Evolutionary conservation across 768 basidiomycete species (phyloP).

Genomic region (Gelatoporia subvermispora): DNA sequence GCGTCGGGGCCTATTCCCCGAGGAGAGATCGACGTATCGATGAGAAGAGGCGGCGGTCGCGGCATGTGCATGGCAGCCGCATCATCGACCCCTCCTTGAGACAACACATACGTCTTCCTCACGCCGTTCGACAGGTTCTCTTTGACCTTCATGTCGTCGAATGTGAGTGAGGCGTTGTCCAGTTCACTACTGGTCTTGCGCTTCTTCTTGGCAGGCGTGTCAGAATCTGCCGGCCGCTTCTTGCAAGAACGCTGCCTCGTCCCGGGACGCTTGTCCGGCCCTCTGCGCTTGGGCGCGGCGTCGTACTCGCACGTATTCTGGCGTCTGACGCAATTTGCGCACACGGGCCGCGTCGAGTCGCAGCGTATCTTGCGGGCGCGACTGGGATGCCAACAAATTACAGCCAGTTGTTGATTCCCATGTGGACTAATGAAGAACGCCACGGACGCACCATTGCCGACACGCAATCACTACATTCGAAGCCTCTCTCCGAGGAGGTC

Average conservation of each 20-base stretch:
- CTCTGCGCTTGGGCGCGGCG: slow-evolving; percentile 72
- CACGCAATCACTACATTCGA: slow-evolving; percentile 78
- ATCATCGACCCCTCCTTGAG: slow-evolving; percentile 15
- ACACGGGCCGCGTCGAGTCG: slow-evolving; percentile 76
- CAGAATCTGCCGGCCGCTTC: slow-evolving; percentile 54
- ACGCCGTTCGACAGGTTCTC: slow-evolving; percentile 30
- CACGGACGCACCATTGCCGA: slow-evolving; percentile 61
- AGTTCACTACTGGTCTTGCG: slow-evolving; percentile 24
- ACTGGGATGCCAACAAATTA: slow-evolving; percentile 40
- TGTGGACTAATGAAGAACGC: slow-evolving; percentile 10
- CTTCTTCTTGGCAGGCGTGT: slow-evolving; percentile 26
- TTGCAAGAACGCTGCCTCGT: slow-evolving; percentile 82
- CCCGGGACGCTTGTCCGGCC: slow-evolving; percentile 83
- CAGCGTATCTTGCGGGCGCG: slow-evolving; percentile 83
- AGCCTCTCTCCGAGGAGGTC: slow-evolving; percentile 23
- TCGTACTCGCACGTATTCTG: slow-evolving; percentile 79
- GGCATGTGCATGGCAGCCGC: slow-evolving; percentile 15
- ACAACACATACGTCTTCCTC: slow-evolving; percentile 14
- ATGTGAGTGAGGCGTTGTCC: slow-evolving; percentile 17
- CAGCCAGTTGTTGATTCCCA: slow-evolving; percentile 5
- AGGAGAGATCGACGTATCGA: slow-evolving; percentile 21
- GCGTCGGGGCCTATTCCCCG: slow-evolving; percentile 16
- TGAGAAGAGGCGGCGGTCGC: slow-evolving; percentile 16
- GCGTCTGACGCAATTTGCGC: slow-evolving; percentile 78
- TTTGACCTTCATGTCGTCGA: slow-evolving; percentile 29